Base-by-base conservation (phyloP, 2,329 filamentous ascomycete species). In the Diplodia intermedia region DNA sequence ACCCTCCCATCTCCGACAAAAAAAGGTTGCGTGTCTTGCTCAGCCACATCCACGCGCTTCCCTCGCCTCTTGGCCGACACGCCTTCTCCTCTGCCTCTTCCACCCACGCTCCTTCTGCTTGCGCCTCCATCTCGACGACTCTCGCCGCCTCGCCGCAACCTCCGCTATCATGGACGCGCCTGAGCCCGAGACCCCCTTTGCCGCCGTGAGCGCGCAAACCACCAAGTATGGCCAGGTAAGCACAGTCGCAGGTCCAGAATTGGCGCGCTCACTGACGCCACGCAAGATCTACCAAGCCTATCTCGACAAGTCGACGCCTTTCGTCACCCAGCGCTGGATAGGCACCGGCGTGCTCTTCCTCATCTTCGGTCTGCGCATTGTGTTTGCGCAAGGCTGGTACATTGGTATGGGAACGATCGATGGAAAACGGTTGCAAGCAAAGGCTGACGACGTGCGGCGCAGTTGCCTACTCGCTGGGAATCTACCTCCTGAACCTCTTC, bases 401-500 rank as follows among this genome's bases (percentile, higher is more conserved):
- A 98, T 99, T 73, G 93, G 93, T 97, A 86, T 71, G 84, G 70
- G 20, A 18, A 12, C 43, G 18, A 65, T 23, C 3, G 9, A 38
- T 38, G 23, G 26, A 23, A 11, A n/a, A 47, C 8, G 5, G 31
- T 68, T 31, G 50, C 53, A 36, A 29, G 4, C 23, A 31, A 31
- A 23, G 57, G 52, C 52, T 65, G 50, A 60, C 40, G 61, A 60
- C 40, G 61, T 50, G 38, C 40, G 9, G 52, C 43, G 47, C 70
- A 97, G 95, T 99, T 75, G 94, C 94, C 73, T 99, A 99, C 82
- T 95, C 94, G 47, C 89, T 99, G 67, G 95, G 94, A 74, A 99
- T 99, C 82, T 99, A 99, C 85, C 91, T 99, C 57, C 90, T 99
- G 70, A 99, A 99, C 83, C 89, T 99, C 70, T 99, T 99, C 87